Evolutionary conservation across 352 stramenopile species (phyloP), one percentile per base, ranked within the genome.

Genomic region (Plasmopara viticola): DNA sequence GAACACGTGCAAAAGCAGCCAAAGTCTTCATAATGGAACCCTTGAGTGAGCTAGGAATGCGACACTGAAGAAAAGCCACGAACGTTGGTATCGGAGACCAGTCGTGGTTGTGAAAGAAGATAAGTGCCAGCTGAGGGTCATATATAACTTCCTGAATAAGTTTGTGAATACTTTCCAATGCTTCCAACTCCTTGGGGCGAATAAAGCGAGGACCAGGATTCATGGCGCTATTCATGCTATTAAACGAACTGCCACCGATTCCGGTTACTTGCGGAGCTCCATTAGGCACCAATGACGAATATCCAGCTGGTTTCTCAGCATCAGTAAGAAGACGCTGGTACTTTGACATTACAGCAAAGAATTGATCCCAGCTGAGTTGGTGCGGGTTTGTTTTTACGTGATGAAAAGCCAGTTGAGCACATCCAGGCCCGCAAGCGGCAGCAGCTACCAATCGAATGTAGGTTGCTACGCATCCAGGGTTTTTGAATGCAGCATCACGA

Each of bases 61-160:
- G 77, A 43, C 79, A 92, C 49, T 90, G 84, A 37, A 94, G 38
- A 52, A 94, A 89, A 12, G 80, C 70, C 30, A 92, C 79, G 42
- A 94, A 91, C 15, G 78, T 88, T 45, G 81, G 68, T 34, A 94
- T 85, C 13, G 82, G 79, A 37, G 80, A 84, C 77, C 78, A 90
- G 45, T 91, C 80, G 37, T 90, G 84, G 54, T 90, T 90, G 68
- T 92, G 79, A 64, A 91, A 89, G 53, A 94, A 92, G 17, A 90
- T 84, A 6, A 88, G 57, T 14, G 79, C 81, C 30, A 94, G 64
- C 42, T 89, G 78, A 48, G 70, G 67, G 49, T 92, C 78, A 28
- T 66, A 66, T 17, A 94, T 74, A 30, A 94, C 80, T 20, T 78
- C 67, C 43, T 92, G 84, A 42, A 94, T 87, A 25, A 94, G 66